Conservation (phyloP, 2,329 filamentous ascomycete species). For the Aspergillaceae sp. region DNA sequence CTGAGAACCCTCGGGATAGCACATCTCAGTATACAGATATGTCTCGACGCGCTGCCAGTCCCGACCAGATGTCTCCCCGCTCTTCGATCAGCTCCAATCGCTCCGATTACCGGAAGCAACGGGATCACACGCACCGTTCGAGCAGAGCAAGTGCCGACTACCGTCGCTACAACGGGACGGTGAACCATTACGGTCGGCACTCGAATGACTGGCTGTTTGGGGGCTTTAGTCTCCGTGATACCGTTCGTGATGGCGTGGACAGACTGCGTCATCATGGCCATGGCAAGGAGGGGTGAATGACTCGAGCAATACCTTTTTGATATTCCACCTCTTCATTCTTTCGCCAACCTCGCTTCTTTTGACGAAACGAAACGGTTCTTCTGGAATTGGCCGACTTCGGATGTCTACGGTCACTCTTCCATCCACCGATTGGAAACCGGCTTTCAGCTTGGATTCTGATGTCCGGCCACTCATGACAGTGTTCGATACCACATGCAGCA, state of each 20-base stretch:
- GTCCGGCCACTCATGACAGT: too few relatives aligned
- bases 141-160: conserved; percentile 25
- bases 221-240: conserved; percentile 40
- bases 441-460: too few relatives aligned
- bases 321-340: too few relatives aligned
- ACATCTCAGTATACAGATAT: conserved; percentile 4
- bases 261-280: conserved; percentile 19
- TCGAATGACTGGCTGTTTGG: conserved; percentile 46
- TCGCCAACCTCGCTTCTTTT: too few relatives aligned
- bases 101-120: conserved; percentile 10
- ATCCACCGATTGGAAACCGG: too few relatives aligned
- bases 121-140: conserved; percentile 8
- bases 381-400: too few relatives aligned
- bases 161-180: conserved; percentile 32
- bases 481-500: too few relatives aligned
- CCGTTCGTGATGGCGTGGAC: conserved; percentile 35
- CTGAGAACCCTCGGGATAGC: too few relatives aligned
- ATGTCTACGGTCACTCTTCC: too few relatives aligned
- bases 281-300: conserved; percentile 20
- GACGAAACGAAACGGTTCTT: too few relatives aligned
- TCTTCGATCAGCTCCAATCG: conserved; percentile 3
- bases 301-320: background rate
- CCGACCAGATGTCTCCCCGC: conserved; percentile 13
- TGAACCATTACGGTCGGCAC: conserved; percentile 41
- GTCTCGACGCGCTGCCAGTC: conserved; percentile 11